Conservation (phyloP, 495 filamentous ascomycete species). For the Penicillium flavigenum region DNA sequence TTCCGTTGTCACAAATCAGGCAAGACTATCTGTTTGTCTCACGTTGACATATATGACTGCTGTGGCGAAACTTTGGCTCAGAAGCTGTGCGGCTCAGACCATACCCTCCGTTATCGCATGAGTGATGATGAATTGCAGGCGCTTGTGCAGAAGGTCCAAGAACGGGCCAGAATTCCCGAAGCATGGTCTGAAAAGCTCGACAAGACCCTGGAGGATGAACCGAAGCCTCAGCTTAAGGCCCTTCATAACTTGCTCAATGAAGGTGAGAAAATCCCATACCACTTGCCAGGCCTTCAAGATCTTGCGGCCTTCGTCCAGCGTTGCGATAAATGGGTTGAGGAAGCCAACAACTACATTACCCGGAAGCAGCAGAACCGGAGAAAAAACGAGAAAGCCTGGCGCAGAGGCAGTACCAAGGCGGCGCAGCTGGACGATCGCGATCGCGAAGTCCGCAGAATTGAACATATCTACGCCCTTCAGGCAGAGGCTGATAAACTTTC, state of each 20-base stretch:
- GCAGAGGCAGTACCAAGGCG: constrained; percentile 69
- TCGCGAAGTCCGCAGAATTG: constrained; percentile 83
- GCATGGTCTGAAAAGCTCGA: constrained; percentile 90
- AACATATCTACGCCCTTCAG: constrained; percentile 84
- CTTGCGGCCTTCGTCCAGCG: constrained; percentile 88
- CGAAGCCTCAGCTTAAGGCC: constrained; percentile 80
- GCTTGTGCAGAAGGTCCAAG: constrained; percentile 72
- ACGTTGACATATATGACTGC: constrained; percentile 76
- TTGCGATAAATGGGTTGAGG: constrained; percentile 97
- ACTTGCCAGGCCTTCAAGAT: constrained; percentile 76
- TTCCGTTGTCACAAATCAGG: constrained; percentile 77
- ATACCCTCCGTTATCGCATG: constrained; percentile 72
- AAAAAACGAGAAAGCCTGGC: constrained; percentile 94
- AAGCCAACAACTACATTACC: constrained; percentile 94
- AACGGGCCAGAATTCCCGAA: constrained; percentile 83
- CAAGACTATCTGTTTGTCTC: constrained; percentile 74
- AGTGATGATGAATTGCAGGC: constrained; percentile 66
- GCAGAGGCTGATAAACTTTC: constrained; percentile 81
- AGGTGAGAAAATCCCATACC: constrained; percentile 96
- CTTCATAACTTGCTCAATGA: constrained; percentile 83
- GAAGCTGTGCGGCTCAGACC: constrained; percentile 59
- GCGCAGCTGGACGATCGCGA: constrained; percentile 87
- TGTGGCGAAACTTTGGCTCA: constrained; percentile 64
- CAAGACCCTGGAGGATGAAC: constrained; percentile 75
- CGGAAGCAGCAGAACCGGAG: constrained; percentile 98